Conservation (phyloP, 164 flowering plant genomes). For the Brasenia schreberi region DNA sequence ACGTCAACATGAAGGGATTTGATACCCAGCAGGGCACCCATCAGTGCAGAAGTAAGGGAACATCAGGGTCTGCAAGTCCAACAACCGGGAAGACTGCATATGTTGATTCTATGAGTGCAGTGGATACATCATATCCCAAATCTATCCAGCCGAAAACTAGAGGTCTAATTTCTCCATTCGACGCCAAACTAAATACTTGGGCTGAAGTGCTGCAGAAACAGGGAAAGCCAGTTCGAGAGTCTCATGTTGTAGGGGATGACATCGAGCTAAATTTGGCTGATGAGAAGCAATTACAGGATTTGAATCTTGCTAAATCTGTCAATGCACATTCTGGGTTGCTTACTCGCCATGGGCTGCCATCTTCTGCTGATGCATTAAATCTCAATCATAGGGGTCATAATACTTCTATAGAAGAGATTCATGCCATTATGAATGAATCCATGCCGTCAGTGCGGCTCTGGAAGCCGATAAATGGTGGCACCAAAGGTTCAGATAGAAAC, state of each 20-base stretch:
- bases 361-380: neutral
- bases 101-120: slow-evolving; percentile 34
- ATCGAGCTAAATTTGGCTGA: neutral
- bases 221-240: slow-evolving; percentile 9
- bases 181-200: slow-evolving; percentile 9
- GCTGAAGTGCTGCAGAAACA: slow-evolving; percentile 8
- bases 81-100: slow-evolving; percentile 63
- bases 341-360: neutral
- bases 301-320: neutral
- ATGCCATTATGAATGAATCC: neutral
- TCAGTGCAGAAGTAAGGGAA: slow-evolving; percentile 6
- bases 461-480: neutral
- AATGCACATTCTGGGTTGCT: neutral
- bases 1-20: slow-evolving; percentile 5
- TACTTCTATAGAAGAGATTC: neutral
- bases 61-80: slow-evolving; percentile 23
- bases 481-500: neutral
- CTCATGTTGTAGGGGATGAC: neutral
- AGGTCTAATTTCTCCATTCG: slow-evolving; percentile 5
- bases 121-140: slow-evolving; percentile 11
- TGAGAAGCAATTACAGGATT: neutral
- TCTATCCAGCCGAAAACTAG: slow-evolving; percentile 18
- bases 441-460: neutral
- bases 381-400: neutral
- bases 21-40: slow-evolving; percentile 14